Base-by-base conservation (phyloP, 2,329 filamentous ascomycete genomes). In the Metarhizium guizhouense region DNA sequence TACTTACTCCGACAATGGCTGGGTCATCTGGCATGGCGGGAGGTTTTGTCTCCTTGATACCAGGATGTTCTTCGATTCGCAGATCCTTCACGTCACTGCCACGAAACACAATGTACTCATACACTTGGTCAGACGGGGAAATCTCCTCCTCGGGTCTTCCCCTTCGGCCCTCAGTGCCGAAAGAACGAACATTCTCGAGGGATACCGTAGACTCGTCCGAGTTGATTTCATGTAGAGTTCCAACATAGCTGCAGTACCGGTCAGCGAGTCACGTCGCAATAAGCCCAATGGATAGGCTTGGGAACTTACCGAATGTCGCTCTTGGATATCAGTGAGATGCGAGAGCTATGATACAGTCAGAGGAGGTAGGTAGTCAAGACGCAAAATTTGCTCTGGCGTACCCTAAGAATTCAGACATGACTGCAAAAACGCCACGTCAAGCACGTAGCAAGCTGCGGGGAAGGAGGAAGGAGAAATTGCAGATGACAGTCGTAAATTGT, bases 31-130 rank as follows among this genome's bases (percentile, higher is more conserved):
- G 92, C 66, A 96, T 84, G 61, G 85, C 83, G 53, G 88, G 86
- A 57, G 86, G 86, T 65, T 86, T 84, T 61, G 85, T 85, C 68
- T 91, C 84, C 70, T 89, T 85, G 65, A 84, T 83, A 63, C 84
- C 82, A 45, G 88, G 84, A 49, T 86, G 82, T 65, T 96, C 88
- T 67, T 96, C 92, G 67, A 99, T 93, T 65, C 90, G 88, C 66
- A 99, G 80, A 72, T 99, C 94, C 75, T 99, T 99, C 68, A 99
- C 94, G 77, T 99, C 94, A 72, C 90, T 96, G 64, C 94, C 94
- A 58, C 93, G 87, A 74, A 99, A 99, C 61, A 99, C 91, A 68
- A 99, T 97, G 76, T 96, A 97, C 70, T 97, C 94, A 77, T 96
- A 99, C 67, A 96, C 82, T 69, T 89, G 89, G 59, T 94, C 86